phyloP scores from a whole-genome alignment of 2,329 filamentous ascomycete species.

The Cladosporium sp. region DNA sequence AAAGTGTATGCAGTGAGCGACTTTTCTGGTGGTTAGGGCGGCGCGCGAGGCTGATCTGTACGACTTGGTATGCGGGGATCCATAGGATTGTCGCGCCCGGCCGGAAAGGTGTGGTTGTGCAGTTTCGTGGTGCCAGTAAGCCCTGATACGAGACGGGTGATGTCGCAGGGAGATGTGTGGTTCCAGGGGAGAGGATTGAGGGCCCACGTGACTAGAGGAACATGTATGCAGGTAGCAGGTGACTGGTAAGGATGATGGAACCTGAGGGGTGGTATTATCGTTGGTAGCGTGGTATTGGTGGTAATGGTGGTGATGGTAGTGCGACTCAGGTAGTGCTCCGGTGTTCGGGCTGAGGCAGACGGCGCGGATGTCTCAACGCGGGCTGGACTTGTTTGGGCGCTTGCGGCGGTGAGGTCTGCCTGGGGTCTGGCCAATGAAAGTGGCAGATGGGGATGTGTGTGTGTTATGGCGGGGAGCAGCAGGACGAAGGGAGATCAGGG shows the following conservation, averaged over 20 bases:
- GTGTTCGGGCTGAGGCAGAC: neutral
- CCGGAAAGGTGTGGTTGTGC: neutral
- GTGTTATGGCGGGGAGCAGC: too few species aligned
- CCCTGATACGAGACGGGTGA: neutral
- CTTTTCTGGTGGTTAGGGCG: neutral
- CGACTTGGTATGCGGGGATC: constrained; percentile 3
- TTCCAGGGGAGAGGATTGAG: neutral
- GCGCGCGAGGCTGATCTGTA: constrained; percentile 10
- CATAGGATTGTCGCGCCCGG: constrained; percentile 6
- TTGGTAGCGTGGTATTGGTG: neutral
- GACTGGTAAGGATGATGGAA: too few species aligned
- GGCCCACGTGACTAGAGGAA: neutral
- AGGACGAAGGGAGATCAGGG: too few species aligned
- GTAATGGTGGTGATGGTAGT: neutral
- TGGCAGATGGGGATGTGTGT: neutral
- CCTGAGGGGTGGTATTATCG: too few species aligned
- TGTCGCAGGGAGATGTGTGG: neutral
- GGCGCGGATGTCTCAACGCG: neutral
- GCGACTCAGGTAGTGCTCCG: neutral
- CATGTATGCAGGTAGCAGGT: too few species aligned
- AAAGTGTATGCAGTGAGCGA: too few species aligned
- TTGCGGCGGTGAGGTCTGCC: neutral
- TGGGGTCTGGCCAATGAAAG: neutral
- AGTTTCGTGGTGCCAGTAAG: neutral
- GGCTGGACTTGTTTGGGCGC: neutral